A percentile compares a stretch with the other conserved stretches of the same genome.
phyloP scores from a whole-genome alignment of 352 stramenopile species.

The Phytophthora pseudosyringae region DNA sequence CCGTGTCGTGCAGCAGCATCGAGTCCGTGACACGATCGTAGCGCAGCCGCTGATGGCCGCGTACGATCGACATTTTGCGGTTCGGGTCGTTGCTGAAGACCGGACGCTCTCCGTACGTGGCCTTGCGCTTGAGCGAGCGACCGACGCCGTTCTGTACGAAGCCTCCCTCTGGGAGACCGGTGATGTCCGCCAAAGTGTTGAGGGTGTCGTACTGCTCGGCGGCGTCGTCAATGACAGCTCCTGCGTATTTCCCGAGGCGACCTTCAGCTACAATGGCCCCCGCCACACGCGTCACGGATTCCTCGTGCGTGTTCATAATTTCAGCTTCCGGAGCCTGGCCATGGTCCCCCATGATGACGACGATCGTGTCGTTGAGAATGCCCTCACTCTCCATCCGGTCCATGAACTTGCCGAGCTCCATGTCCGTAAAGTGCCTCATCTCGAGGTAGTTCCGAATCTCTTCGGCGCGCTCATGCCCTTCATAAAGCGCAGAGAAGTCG shows the following conservation, averaged over 20 bases:
- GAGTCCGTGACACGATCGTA: slow-evolving; percentile 45
- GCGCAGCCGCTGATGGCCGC: slow-evolving; percentile 48
- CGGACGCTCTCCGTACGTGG: slow-evolving; percentile 22
- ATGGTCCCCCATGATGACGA: slow-evolving; percentile 62
- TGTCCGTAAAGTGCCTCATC: slow-evolving; percentile 65
- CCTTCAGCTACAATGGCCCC: slow-evolving; percentile 55
- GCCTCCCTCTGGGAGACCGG: slow-evolving; percentile 48
- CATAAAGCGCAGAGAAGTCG: slow-evolving; percentile 58
- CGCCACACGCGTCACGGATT: slow-evolving; percentile 48
- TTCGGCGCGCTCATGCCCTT: slow-evolving; percentile 31
- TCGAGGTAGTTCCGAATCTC: slow-evolving; percentile 57
- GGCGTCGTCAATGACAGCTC: slow-evolving; percentile 45
- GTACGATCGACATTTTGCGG: slow-evolving; percentile 51
- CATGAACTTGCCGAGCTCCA: slow-evolving; percentile 60
- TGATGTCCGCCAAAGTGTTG: slow-evolving; percentile 70
- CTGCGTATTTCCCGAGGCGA: slow-evolving; percentile 42
- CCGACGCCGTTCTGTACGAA: slow-evolving; percentile 63
- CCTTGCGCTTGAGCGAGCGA: slow-evolving; percentile 55
- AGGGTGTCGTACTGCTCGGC: slow-evolving; percentile 61
- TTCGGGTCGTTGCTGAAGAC: slow-evolving; percentile 63
- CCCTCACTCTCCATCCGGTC: slow-evolving; percentile 49
- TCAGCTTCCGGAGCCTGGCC: slow-evolving; percentile 55
- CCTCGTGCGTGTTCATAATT: slow-evolving; percentile 49
- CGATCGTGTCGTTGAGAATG: slow-evolving; percentile 65
- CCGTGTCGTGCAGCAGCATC: slow-evolving; percentile 51